phyloP scores from a whole-genome alignment of 2,329 filamentous ascomycete species.

The Colletotrichum australisinense region DNA sequence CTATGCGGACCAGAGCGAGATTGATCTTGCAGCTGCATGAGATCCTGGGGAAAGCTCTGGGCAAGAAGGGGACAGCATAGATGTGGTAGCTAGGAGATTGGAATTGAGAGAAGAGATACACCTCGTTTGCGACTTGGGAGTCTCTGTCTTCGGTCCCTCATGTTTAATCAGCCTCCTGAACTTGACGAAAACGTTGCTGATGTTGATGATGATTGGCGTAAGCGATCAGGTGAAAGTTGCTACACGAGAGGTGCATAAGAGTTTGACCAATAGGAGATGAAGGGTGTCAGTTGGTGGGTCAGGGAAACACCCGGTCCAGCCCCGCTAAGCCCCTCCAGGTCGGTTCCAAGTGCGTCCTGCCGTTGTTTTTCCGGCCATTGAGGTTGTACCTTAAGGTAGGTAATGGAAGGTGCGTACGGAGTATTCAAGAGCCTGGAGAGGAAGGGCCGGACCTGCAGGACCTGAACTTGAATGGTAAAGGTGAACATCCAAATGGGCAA shows the following conservation, averaged over 20 bases:
- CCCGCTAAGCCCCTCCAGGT: background rate
- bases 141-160: background rate
- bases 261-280: conserved; percentile 34
- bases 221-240: conserved; percentile 14
- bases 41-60: conserved; percentile 7
- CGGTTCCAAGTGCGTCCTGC: background rate
- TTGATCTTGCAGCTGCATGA: conserved; percentile 27
- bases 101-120: background rate
- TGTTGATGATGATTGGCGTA: conserved; percentile 27
- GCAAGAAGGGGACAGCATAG: background rate
- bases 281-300: background rate
- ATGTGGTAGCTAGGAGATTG: background rate
- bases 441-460: no score
- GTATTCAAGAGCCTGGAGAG: background rate
- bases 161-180: conserved; percentile 5
- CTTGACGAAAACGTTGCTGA: conserved; percentile 6
- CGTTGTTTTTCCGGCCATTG: background rate
- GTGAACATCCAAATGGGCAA: background rate
- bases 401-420: no score
- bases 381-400: background rate
- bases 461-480: no score
- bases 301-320: background rate
- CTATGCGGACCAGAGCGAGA: conserved; percentile 14
- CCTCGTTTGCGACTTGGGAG: background rate
- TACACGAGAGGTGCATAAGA: conserved; percentile 40